Evolutionary conservation across 1,284 basidiomycete genomes (phyloP).

Genomic region (Phenoliferia sp.): DNA sequence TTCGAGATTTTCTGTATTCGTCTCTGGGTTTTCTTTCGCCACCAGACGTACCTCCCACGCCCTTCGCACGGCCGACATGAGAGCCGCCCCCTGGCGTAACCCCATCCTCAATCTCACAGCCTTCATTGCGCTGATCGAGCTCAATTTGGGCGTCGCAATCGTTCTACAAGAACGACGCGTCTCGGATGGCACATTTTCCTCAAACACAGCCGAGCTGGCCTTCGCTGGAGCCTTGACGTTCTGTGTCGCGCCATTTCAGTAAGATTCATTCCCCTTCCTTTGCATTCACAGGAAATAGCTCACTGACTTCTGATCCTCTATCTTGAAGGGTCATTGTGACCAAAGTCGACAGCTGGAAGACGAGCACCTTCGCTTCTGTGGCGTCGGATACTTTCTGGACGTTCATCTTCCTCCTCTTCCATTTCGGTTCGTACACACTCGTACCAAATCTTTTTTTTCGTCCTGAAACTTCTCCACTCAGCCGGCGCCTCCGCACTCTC

Average conservation of each 20-base stretch:
- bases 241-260: background rate
- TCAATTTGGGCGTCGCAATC: background rate
- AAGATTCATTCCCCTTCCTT: too few relatives aligned
- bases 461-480: background rate
- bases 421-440: background rate
- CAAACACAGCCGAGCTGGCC: background rate
- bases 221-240: background rate
- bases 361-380: background rate
- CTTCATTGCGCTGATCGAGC: background rate
- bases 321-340: background rate
- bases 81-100: background rate
- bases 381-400: background rate
- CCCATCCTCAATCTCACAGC: background rate
- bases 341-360: background rate
- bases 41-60: too few relatives aligned
- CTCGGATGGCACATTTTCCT: background rate
- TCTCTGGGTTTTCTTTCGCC: too few relatives aligned
- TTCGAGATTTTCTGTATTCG: too few relatives aligned
- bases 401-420: background rate
- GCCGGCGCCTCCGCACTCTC: background rate
- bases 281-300: background rate
- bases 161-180: background rate
- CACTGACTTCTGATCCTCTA: background rate
- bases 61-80: too few relatives aligned
- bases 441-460: background rate